A percentile compares a stretch with the other conserved stretches of the same genome.
phyloP scores from a whole-genome alignment of 1,284 basidiomycete genomes.

The Tilletia walkeri region DNA sequence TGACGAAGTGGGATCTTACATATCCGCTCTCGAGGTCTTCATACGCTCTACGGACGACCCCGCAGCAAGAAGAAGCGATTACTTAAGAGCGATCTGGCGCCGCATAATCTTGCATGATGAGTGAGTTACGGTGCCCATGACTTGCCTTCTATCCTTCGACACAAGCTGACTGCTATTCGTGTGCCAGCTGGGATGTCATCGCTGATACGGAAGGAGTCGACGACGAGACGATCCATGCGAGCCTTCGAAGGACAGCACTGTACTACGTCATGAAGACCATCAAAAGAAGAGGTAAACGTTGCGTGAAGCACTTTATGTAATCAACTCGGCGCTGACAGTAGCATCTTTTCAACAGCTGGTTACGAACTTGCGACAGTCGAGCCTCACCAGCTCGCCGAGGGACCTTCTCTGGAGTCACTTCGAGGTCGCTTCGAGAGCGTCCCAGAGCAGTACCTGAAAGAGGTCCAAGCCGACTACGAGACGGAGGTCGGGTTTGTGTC shows the following conservation, averaged over 20 bases:
- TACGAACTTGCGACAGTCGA: slow-evolving; percentile 2
- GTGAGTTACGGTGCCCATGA: neutral
- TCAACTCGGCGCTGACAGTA: neutral
- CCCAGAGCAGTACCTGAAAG: slow-evolving; percentile 9
- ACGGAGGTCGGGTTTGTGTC: neutral
- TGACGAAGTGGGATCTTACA: slow-evolving; percentile 57
- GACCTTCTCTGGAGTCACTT: slow-evolving; percentile 5
- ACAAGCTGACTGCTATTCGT: neutral
- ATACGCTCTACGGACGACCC: slow-evolving; percentile 56
- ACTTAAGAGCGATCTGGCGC: slow-evolving; percentile 71
- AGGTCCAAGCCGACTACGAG: slow-evolving; percentile 3
- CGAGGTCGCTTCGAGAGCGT: slow-evolving; percentile 10
- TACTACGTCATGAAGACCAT: slow-evolving; percentile 10
- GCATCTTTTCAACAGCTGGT: neutral
- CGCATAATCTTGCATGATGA: slow-evolving; percentile 83
- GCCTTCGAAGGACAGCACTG: neutral
- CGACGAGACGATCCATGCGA: slow-evolving; percentile 5
- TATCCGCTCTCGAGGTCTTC: slow-evolving; percentile 59
- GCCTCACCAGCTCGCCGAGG: neutral
- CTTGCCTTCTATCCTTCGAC: neutral
- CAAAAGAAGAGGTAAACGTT: neutral
- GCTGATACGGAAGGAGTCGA: slow-evolving; percentile 13
- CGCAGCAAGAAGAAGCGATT: neutral
- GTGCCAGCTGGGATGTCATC: neutral
- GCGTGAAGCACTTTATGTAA: neutral